Percentiles rank a stretch among this genome's conserved stretches.
Evolutionary conservation across 805 yeast species (phyloP).

Genomic region (Barnettozyma sucrosica): DNA sequence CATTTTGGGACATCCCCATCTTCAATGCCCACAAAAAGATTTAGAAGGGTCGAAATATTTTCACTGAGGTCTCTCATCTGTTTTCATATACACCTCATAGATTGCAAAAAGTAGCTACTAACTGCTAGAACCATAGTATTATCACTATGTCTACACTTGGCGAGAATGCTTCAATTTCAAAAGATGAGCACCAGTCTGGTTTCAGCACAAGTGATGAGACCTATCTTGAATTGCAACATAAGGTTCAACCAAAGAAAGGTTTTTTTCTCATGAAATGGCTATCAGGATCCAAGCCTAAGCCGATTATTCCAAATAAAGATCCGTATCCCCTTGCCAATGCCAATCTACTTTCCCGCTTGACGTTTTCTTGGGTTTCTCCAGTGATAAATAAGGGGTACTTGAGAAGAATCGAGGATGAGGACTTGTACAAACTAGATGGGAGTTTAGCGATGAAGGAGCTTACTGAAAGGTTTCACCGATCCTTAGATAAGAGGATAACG

Average conservation of each 20-base stretch:
- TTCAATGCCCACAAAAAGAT: neutral
- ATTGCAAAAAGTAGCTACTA: neutral
- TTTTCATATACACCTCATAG: neutral
- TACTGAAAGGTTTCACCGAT: conserved; percentile 30
- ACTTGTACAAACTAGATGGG: conserved; percentile 40
- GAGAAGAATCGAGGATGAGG: conserved; percentile 54
- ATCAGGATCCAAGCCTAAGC: conserved; percentile 17
- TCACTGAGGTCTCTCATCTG: neutral
- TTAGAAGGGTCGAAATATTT: neutral
- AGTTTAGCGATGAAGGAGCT: conserved; percentile 31
- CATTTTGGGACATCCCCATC: neutral
- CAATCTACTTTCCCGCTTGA: conserved; percentile 13
- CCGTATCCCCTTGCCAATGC: conserved; percentile 20
- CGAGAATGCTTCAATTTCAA: neutral
- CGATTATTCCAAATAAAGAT: conserved; percentile 14
- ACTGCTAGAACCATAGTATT: neutral
- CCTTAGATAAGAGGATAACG: conserved; percentile 26
- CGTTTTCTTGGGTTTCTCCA: conserved; percentile 22
- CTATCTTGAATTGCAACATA: neutral
- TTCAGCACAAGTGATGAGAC: neutral
- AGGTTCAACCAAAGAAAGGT: conserved; percentile 16
- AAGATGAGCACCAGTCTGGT: neutral
- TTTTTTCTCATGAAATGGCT: conserved; percentile 13
- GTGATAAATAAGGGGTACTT: conserved; percentile 44
- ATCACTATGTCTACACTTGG: neutral